phyloP scores from a whole-genome alignment of 129 eudicot species.

The Pittosporum tobira region DNA sequence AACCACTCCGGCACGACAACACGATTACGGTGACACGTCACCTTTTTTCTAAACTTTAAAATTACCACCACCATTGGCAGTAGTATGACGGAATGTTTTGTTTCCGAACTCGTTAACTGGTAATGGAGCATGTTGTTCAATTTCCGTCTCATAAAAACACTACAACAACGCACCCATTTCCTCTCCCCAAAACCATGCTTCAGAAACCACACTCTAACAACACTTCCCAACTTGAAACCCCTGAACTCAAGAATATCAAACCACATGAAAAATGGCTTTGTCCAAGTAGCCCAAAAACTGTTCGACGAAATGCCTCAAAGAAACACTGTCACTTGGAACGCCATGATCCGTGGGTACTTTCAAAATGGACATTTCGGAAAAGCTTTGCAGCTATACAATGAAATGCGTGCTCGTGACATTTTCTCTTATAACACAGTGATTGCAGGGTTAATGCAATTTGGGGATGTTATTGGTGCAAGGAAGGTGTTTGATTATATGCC shows the following conservation, averaged over 20 bases:
- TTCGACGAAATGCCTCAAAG: conserved; percentile 33
- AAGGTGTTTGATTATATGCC: conserved; percentile 28
- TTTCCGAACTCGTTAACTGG: neutral
- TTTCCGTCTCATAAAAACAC: conserved; percentile 6
- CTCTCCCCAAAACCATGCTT: neutral
- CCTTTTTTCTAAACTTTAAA: too few relatives aligned
- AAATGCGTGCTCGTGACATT: conserved; percentile 28
- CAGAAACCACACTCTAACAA: neutral
- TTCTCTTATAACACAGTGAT: conserved; percentile 33
- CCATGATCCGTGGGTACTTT: conserved; percentile 33
- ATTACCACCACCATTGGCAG: too few relatives aligned
- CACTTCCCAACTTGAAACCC: conserved; percentile 18
- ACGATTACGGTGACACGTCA: too few relatives aligned
- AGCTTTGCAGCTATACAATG: conserved; percentile 20
- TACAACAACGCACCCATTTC: conserved; percentile 8
- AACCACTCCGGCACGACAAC: conserved; percentile 16
- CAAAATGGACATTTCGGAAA: conserved; percentile 24
- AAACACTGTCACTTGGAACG: conserved; percentile 32
- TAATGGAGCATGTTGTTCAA: conserved; percentile 23
- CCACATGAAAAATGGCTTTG: conserved; percentile 28
- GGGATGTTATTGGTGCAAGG: conserved; percentile 24
- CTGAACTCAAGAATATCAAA: conserved; percentile 29
- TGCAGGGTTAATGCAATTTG: conserved; percentile 23
- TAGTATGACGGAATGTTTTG: too few relatives aligned
- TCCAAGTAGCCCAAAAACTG: conserved; percentile 21